These are phyloP conservation scores for Marasmius sp. DNA, from an alignment of 1,284 basidiomycete genomes.

Conservation along the genomic window DNA sequence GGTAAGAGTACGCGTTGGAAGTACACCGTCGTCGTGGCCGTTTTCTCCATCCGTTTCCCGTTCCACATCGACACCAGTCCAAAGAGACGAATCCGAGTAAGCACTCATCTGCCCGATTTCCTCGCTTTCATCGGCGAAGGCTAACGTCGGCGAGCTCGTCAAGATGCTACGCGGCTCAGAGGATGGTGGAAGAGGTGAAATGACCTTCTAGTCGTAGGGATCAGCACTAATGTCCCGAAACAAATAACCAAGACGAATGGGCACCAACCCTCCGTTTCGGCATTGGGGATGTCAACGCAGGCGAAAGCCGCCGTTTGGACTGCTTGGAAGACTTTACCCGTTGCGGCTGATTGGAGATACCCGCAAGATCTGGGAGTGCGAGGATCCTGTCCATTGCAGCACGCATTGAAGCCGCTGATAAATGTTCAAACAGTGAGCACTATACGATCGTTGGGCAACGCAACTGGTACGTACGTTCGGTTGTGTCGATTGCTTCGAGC, in stretches of 20 bases:
- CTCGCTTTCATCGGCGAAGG: not conserved
- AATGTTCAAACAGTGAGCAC: constrained; percentile 1
- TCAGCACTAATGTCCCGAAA: not conserved
- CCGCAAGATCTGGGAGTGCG: constrained; percentile 44
- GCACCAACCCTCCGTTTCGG: not conserved
- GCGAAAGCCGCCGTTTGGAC: not conserved
- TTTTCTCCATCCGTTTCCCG: not conserved
- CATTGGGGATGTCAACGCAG: not conserved
- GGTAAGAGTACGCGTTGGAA: too few relatives aligned
- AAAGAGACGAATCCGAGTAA: not conserved
- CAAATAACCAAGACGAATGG: not conserved
- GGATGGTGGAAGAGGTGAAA: not conserved
- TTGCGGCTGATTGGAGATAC: constrained; percentile 25
- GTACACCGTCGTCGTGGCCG: not conserved
- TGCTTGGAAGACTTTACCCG: not conserved
- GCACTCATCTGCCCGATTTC: not conserved
- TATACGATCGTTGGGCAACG: constrained; percentile 3
- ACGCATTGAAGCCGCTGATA: constrained; percentile 36
- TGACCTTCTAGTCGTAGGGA: not conserved
- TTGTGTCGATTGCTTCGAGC: constrained; percentile 35
- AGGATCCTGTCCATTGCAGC: constrained; percentile 42
- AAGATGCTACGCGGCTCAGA: not conserved
- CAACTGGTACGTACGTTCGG: constrained; percentile 31
- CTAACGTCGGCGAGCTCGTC: not conserved
- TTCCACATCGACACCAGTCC: not conserved